Base-by-base conservation (phyloP, 2,329 filamentous ascomycete species). In the Claviceps monticola region DNA sequence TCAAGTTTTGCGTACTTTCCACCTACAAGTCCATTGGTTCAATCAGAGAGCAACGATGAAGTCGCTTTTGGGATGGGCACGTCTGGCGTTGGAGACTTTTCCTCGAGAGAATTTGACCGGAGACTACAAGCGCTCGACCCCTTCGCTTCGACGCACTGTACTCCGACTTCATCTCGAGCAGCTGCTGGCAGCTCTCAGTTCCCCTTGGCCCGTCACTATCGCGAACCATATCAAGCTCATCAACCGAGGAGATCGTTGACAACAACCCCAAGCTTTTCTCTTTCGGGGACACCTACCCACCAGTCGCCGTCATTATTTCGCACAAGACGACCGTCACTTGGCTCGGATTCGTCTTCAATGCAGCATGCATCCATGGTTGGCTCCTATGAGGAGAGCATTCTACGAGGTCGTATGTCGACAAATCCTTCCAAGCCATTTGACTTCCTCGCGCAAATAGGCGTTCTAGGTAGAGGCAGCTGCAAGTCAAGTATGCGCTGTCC, bases 291-390 rank as follows among this genome's bases (percentile, higher is more conserved):
- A 34, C 72, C 73, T 21, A 72, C 79, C 16, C 74, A 78, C 17
- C 74, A 78, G 49, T 74, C 74, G 5, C 73, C 77, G 1, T 68
- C 69, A 0, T 67, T 75, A 45, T 61, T 76, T 8, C 73, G 76
- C 3, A 72, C 80, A 2, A 76, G 88, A 44, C 72, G 79, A 8
- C 82, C 84, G 0, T 96, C 90, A 0, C 72, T 87, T 46, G 76
- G 79, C 16, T 82, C 84, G 0, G 90, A 95, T 46, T 71, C 74
- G 2, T 88, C 88, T 2, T 84, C 88, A 4, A 71, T 93, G 29
- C 86, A 91, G 52, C 88, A 94, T 66, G 90, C 91, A 8, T 90
- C 90, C 3, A 94, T 98, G 86, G 91, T 97, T 2, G 93, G 93
- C 2, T 96, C 91, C 1, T 98, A 96, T 59, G 93, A 98, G 67